Conservation (phyloP, 208 protist genomes). For the Leishmania gerbilli region DNA sequence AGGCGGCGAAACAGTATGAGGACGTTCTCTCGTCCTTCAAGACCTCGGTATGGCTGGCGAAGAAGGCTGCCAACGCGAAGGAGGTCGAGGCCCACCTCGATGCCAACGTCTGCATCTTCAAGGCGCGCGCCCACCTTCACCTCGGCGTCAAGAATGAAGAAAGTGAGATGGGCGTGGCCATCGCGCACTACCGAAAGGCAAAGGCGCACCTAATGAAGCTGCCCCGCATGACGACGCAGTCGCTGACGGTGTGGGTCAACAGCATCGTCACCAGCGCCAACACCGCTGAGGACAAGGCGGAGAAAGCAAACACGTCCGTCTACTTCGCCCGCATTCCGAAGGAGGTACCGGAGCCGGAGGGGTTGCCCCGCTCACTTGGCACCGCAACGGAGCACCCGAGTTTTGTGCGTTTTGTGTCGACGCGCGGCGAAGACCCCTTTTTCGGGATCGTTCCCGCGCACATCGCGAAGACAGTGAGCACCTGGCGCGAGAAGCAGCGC, state of each 20-base stretch:
- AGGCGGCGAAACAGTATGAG: slow-evolving; percentile 76
- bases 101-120: slow-evolving; percentile 51
- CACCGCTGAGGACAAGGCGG: slow-evolving; percentile 53
- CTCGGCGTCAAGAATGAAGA: slow-evolving; percentile 49
- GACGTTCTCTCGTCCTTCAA: slow-evolving; percentile 53
- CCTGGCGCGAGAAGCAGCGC: slow-evolving; percentile 71
- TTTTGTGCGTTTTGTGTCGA: slow-evolving; percentile 63
- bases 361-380: slow-evolving; percentile 64
- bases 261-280: slow-evolving; percentile 70
- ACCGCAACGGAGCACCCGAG: slow-evolving; percentile 51
- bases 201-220: slow-evolving; percentile 53
- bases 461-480: slow-evolving; percentile 48
- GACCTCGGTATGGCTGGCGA: slow-evolving; percentile 48
- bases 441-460: slow-evolving; percentile 87
- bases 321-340: slow-evolving; percentile 77
- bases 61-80: slow-evolving; percentile 39
- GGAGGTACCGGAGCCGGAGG: slow-evolving; percentile 56
- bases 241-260: slow-evolving; percentile 59
- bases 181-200: slow-evolving; percentile 74
- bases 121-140: slow-evolving; percentile 73
- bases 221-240: slow-evolving; percentile 50
- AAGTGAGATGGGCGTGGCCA: slow-evolving; percentile 58
- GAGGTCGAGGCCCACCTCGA: slow-evolving; percentile 51
- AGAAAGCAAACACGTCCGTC: slow-evolving; percentile 78
- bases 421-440: slow-evolving; percentile 77